phyloP scores from a whole-genome alignment of 2,329 filamentous ascomycete genomes.

The Cercospora zeae-maydis region DNA sequence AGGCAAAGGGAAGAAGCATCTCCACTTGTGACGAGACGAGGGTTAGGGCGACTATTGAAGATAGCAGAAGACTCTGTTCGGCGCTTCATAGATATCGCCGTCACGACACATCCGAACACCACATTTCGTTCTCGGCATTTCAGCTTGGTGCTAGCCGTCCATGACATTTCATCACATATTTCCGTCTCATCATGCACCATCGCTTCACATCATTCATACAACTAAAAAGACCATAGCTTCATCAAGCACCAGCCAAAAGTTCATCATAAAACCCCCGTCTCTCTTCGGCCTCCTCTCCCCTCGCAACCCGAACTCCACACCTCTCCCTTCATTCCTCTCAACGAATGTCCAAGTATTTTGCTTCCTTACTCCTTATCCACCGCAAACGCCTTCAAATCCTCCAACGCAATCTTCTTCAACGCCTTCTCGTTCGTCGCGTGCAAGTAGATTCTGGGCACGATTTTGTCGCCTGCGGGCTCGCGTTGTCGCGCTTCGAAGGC shows the following conservation, averaged over 20 bases:
- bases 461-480: slow-evolving; percentile 41
- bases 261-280: background rate
- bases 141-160: background rate
- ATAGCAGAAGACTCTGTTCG: background rate
- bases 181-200: background rate
- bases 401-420: slow-evolving; percentile 46
- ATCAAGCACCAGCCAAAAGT: background rate
- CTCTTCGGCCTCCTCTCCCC: too few relatives aligned
- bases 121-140: background rate
- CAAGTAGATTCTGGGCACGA: slow-evolving; percentile 50
- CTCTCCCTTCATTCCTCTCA: too few relatives aligned
- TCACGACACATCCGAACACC: background rate
- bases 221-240: background rate
- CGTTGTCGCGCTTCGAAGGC: slow-evolving; percentile 54
- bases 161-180: background rate
- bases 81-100: background rate
- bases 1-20: background rate
- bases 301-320: too few relatives aligned
- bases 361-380: slow-evolving; percentile 40
- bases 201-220: background rate
- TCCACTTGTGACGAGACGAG: background rate
- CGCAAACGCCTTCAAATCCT: slow-evolving; percentile 51
- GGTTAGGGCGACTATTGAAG: background rate
- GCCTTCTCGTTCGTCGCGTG: slow-evolving; percentile 54
- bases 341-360: too few relatives aligned